Base-by-base conservation (phyloP, 345 rosid species). In the Adansonia digitata region DNA sequence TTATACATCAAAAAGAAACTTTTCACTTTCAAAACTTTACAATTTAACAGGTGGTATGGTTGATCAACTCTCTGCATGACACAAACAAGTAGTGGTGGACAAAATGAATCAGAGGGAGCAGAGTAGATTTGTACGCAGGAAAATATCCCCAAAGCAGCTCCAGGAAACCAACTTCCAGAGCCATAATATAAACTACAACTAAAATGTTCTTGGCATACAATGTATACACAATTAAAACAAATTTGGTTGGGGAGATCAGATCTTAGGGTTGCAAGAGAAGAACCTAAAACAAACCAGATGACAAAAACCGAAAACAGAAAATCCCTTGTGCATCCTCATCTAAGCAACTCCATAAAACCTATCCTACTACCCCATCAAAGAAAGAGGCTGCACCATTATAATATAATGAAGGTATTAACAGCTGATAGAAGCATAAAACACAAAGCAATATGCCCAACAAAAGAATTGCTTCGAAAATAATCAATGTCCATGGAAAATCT, bases 141-240 rank as follows among this genome's bases (percentile, higher is more conserved):
- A 77, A 49, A 27, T 59, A 82, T 68, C 78, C 75, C 45, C 69
- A 46, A 75, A 62, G 65, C 64, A 72, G 78, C 72, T 57, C 12
- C 63, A 71, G 42, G 71, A 60, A 69, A 76, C 77, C 60, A 76
- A 73, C 45, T 75, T 76, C 74, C 64, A 73, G 35, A 46, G 57
- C 51, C 79, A 75, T 43, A 74, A 71, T 56, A 75, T 62, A 72
- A 3, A 39, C 49, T 75, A 77, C 53, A 80, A 71, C 78, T 74
- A 76, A 69, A 76, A 74, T 37, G 65, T 78, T 71, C 67, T 66
- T 72, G 78, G 60, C 27, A 77, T 64, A 51, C 72, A 71, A 14
- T 60, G 69, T 60, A 42, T 39, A 66, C 48, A 77, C 75, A 34
- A 70, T 59, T 71, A 68, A 17, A 77, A 69, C 42, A 5, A 46